These are phyloP conservation scores for Pseudozyma hubeiensis DNA, from an alignment of 1,284 basidiomycete species.

Conservation along the genomic window DNA sequence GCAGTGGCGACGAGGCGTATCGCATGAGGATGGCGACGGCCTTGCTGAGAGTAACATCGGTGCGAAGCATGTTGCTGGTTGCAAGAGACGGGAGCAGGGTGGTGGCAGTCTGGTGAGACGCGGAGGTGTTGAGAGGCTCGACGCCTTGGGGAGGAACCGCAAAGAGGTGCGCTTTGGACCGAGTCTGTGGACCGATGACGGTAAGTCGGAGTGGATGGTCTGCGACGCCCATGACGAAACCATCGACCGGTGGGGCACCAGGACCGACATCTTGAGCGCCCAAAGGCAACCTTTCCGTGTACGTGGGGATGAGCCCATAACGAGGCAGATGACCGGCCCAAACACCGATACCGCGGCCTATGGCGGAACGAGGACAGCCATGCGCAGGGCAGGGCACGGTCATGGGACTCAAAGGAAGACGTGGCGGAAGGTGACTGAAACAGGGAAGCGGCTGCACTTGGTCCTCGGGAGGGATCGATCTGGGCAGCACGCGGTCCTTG, in stretches of 20 bases:
- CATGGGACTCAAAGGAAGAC: conserved; percentile 56
- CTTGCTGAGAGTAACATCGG: conserved; percentile 62
- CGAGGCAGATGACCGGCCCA: conserved; percentile 58
- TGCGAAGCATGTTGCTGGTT: conserved; percentile 46
- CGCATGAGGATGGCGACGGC: conserved; percentile 51
- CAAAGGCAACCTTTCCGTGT: conserved; percentile 35
- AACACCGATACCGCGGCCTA: conserved; percentile 58
- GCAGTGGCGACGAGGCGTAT: conserved; percentile 37
- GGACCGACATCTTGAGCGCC: conserved; percentile 38
- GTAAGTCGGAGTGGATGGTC: conserved; percentile 53
- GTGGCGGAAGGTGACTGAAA: conserved; percentile 50
- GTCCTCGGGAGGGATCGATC: conserved; percentile 27
- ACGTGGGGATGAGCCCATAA: conserved; percentile 47
- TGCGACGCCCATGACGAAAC: conserved; percentile 58
- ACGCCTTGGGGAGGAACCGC: conserved; percentile 40
- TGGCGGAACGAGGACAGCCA: conserved; percentile 55
- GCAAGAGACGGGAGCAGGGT: conserved; percentile 44
- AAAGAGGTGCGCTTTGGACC: conserved; percentile 47
- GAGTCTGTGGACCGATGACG: conserved; percentile 55
- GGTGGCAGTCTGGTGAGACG: conserved; percentile 12
- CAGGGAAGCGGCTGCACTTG: conserved; percentile 35
- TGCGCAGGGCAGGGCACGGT: conserved; percentile 55
- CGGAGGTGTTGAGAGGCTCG: conserved; percentile 12
- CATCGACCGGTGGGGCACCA: conserved; percentile 54
- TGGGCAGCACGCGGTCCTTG: conserved; percentile 29